Base-by-base conservation (phyloP, 805 yeast species). In the Hanseniaspora pseudoguilliermondii region DNA sequence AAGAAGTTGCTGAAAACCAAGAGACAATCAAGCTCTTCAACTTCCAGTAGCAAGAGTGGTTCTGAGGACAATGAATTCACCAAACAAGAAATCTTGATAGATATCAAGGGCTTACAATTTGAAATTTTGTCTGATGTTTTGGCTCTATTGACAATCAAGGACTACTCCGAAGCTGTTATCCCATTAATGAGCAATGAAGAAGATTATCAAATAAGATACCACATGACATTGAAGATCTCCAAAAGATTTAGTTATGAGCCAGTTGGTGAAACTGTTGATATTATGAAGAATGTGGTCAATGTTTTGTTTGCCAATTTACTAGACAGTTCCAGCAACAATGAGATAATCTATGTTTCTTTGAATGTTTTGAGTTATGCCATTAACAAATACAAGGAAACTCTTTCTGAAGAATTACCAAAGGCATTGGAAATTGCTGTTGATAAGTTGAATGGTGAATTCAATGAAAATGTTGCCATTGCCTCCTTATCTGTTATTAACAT, bases 401-500 rank as follows among this genome's bases (percentile, higher is more conserved):
- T 80, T 46, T 78, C 77, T 38, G 65, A 76, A 21, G 66, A 76
- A 27, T 69, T 84, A 60, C 69, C 75, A 39, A 71, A 74, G 34
- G 64, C 80, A 2, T 71, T 91, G 62, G 70, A 70, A 32, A 65
- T 77, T 10, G 70, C 82, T 42, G 72, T 77, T n/a, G 74, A 80
- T 2, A 66, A 74, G 1, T 69, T 89, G 54, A 68, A 75, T 59
- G 77, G 74, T 60, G 66, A 64, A 2, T 53, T 53, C 25, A 73
- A 75, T 54, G 78, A 82, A 13, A 95, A 85, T 61, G 69, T 86
- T 8, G 73, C 82, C 34, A 78, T 93, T 38, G 78, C 96, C 0
- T 79, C 96, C 0, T 73, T 88, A 57, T 79, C 83, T 61, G 81
- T 84, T 57, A 78, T 87, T 59, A 80, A 86, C 57, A 80, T 82